phyloP scores from a whole-genome alignment of 163 green algal genomes.

The Prototheca wickerhamii region DNA sequence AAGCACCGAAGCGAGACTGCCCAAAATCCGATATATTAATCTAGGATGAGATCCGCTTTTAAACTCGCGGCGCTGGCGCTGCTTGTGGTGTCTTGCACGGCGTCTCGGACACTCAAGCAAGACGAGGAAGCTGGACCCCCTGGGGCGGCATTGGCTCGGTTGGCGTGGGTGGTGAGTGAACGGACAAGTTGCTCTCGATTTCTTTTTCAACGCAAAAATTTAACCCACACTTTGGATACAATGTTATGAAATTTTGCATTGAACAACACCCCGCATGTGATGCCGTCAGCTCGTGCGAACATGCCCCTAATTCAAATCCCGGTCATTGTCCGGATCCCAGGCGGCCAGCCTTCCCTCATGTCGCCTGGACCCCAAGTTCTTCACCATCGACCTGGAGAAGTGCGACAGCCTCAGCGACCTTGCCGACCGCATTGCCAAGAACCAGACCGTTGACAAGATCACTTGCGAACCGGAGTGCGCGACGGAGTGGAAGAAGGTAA shows the following conservation, averaged over 20 bases:
- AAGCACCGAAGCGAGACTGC: too few species aligned
- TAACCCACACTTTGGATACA: not conserved
- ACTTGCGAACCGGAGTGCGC: slow-evolving; percentile 3
- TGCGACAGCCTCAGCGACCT: not conserved
- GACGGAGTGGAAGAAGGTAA: not conserved
- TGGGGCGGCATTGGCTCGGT: not conserved
- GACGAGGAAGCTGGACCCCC: not conserved
- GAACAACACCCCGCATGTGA: too few species aligned
- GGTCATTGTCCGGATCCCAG: not conserved
- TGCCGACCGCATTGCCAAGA: not conserved
- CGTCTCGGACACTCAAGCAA: not conserved
- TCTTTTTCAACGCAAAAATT: not conserved
- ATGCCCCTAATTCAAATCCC: not conserved
- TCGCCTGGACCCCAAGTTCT: not conserved
- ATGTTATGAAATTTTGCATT: too few species aligned
- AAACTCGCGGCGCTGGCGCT: not conserved
- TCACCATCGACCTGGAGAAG: slow-evolving; percentile 1
- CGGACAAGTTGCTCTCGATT: not conserved
- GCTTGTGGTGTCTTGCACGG: not conserved
- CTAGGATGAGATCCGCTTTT: too few species aligned
- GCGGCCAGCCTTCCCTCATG: not conserved
- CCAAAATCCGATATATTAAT: too few species aligned
- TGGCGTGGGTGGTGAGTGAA: not conserved
- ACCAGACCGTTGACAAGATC: not conserved
- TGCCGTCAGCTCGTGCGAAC: too few species aligned